A percentile compares a stretch with the other conserved stretches of the same genome.
Evolutionary conservation across 768 basidiomycete species (phyloP).

Genomic region (Leccinum ochraceum): DNA sequence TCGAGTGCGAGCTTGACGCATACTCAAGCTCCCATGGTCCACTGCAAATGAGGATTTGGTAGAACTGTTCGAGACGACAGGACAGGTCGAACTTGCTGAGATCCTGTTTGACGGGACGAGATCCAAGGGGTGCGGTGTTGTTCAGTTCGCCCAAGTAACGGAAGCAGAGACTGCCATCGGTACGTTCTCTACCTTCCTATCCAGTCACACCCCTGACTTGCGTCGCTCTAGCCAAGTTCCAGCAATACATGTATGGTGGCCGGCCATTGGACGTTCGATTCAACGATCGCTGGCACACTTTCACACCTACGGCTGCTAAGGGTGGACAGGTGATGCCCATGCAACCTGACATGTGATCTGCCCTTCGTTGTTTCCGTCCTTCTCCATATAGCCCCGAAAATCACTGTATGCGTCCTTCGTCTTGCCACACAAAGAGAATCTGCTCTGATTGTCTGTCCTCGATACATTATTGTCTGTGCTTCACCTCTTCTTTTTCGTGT

Average conservation of each 20-base stretch:
- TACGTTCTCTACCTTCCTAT: constrained; percentile 32
- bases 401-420: not conserved
- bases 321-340: constrained; percentile 75
- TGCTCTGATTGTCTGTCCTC: not conserved
- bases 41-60: constrained; percentile 99
- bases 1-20: not conserved
- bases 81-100: constrained; percentile 92
- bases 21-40: constrained; percentile 88
- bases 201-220: constrained; percentile 1
- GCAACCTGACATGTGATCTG: constrained; percentile 50
- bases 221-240: constrained; percentile 74
- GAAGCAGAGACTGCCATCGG: constrained; percentile 96
- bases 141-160: constrained; percentile 83
- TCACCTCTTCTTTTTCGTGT: not conserved
- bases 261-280: constrained; percentile 88
- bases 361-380: not conserved
- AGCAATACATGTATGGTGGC: constrained; percentile 93
- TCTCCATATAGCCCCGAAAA: not conserved
- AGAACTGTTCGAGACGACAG: constrained; percentile 97
- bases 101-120: constrained; percentile 91
- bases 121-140: constrained; percentile 94
- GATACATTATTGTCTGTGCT: not conserved
- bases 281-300: constrained; percentile 96
- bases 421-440: not conserved
- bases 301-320: constrained; percentile 85